These are phyloP conservation scores for Diatrype stigma DNA, from an alignment of 2,329 filamentous ascomycete genomes.

Conservation along the genomic window DNA sequence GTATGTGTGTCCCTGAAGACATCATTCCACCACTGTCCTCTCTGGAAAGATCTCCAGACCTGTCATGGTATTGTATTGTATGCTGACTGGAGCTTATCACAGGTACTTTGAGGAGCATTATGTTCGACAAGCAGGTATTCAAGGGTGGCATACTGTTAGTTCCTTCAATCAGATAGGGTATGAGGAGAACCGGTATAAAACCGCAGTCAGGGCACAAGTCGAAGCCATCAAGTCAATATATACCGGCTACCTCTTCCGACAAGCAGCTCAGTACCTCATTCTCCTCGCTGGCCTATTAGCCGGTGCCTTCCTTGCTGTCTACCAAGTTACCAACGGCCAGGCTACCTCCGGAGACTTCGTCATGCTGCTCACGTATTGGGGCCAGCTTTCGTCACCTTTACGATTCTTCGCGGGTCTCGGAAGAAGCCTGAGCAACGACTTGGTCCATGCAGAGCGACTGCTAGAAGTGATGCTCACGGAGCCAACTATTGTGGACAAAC, in stretches of 20 bases:
- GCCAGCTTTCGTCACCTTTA: conserved; percentile 65
- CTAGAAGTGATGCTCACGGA: conserved; percentile 56
- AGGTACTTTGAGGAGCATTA: conserved; percentile 51
- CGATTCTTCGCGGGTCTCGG: conserved; percentile 63
- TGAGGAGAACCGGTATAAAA: conserved; percentile 50
- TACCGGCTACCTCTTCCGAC: conserved; percentile 45
- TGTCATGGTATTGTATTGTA: conserved; percentile 22
- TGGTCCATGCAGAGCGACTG: conserved; percentile 55
- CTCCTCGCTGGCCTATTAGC: conserved; percentile 67
- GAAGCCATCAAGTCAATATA: conserved; percentile 34
- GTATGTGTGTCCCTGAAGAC: conserved; percentile 16
- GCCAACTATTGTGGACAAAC: conserved; percentile 50
- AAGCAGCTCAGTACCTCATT: conserved; percentile 56
- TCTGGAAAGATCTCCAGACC: conserved; percentile 28
- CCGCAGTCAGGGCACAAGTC: conserved; percentile 42
- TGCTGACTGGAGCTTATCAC: neutral
- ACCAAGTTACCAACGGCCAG: conserved; percentile 59
- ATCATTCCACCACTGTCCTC: neutral
- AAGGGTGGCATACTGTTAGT: conserved; percentile 56
- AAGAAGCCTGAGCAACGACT: conserved; percentile 51
- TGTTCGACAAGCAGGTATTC: conserved; percentile 51
- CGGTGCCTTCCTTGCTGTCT: conserved; percentile 55
- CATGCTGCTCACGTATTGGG: conserved; percentile 70
- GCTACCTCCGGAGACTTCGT: conserved; percentile 65
- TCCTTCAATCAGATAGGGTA: conserved; percentile 57